Percentiles rank a stretch among this genome's conserved stretches.
Conservation (phyloP, 1,284 basidiomycete genomes). For the Lentinus polychrous region DNA sequence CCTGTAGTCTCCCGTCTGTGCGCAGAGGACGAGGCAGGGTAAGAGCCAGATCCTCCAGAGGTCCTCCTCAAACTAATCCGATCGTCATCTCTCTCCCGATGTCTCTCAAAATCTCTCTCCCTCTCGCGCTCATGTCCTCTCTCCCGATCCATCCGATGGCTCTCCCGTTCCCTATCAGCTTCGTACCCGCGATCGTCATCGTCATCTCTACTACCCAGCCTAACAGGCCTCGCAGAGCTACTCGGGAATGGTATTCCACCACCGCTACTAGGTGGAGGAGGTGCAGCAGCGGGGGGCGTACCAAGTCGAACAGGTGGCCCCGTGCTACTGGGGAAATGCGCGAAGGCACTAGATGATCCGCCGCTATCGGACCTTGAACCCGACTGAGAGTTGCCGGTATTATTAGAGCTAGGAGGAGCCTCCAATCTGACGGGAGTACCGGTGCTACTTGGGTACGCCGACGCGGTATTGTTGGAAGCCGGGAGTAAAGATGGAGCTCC, state of each 20-base stretch:
- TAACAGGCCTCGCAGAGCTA: slow-evolving; percentile 10
- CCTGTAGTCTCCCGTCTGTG: neutral
- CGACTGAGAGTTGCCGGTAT: neutral
- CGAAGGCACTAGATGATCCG: neutral
- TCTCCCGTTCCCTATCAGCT: slow-evolving; percentile 13
- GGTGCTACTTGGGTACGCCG: slow-evolving; percentile 10
- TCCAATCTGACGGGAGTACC: slow-evolving; percentile 12
- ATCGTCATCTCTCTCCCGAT: slow-evolving; percentile 14
- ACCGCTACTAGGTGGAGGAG: neutral
- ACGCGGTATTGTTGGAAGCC: neutral
- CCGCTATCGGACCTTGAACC: too few species aligned
- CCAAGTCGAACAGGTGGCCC: slow-evolving; percentile 12
- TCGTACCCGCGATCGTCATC: slow-evolving; percentile 17
- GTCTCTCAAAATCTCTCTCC: slow-evolving; percentile 19
- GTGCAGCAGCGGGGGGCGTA: neutral
- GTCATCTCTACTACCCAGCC: slow-evolving; percentile 13
- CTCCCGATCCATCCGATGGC: slow-evolving; percentile 18
- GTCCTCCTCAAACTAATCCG: slow-evolving; percentile 14
- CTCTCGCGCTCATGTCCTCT: slow-evolving; percentile 19
- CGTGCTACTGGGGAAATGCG: slow-evolving; percentile 11
- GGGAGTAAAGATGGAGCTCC: neutral
- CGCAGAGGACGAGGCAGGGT: neutral
- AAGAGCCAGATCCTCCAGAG: slow-evolving; percentile 7
- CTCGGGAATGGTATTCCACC: slow-evolving; percentile 9
- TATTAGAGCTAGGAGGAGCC: neutral